Evolutionary conservation across 2,329 filamentous ascomycete genomes (phyloP).

Genomic region (Lasiodiplodia gonubiensis): DNA sequence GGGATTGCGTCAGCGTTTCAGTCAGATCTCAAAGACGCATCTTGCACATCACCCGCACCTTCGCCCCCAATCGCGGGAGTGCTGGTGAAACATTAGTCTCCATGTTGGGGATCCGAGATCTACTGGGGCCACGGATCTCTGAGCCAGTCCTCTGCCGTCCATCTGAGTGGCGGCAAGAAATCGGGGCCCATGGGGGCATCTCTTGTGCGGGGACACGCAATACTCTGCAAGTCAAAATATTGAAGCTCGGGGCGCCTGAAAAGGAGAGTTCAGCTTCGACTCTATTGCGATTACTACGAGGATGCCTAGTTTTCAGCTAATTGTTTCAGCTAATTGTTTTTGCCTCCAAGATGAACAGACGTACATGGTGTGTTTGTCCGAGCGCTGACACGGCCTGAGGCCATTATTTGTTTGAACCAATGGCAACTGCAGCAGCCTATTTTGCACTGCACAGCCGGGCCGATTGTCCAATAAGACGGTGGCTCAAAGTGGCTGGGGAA

Average conservation of each 20-base stretch:
- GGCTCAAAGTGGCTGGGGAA: neutral
- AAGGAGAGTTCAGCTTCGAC: neutral
- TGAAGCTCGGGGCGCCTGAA: neutral
- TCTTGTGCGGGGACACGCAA: neutral
- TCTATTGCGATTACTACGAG: too few species aligned
- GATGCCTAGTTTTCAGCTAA: neutral
- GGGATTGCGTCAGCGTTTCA: neutral
- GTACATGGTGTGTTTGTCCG: too few species aligned
- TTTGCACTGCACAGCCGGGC: too few species aligned
- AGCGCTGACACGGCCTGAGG: too few species aligned
- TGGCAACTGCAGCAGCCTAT: too few species aligned
- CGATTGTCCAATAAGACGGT: too few species aligned
- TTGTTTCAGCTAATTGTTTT: too few species aligned
- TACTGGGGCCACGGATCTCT: too few species aligned
- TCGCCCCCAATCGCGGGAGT: neutral
- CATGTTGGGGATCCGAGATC: neutral
- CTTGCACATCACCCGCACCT: neutral
- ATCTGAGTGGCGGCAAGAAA: neutral
- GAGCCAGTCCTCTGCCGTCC: too few species aligned
- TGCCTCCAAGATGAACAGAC: too few species aligned
- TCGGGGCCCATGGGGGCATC: neutral
- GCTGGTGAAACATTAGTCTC: neutral
- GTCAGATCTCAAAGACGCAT: neutral
- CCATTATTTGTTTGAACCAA: too few species aligned
- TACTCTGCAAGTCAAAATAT: neutral